phyloP scores from a whole-genome alignment of 2,329 filamentous ascomycete species.

The Fusarium sp. region DNA sequence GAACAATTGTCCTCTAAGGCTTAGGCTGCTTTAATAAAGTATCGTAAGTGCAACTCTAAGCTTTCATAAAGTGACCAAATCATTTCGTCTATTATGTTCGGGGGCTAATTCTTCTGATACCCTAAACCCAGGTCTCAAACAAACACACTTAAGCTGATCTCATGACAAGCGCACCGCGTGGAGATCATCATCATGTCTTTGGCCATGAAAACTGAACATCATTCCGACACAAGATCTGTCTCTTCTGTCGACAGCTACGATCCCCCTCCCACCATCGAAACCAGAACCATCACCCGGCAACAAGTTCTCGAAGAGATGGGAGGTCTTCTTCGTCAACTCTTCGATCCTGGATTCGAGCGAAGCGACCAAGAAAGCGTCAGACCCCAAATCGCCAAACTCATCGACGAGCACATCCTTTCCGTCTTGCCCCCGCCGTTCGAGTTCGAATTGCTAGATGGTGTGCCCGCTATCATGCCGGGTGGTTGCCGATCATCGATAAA shows the following conservation, averaged over 20 bases:
- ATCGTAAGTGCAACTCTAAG: too few species aligned
- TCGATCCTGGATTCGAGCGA: neutral
- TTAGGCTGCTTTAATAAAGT: too few species aligned
- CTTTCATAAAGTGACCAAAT: too few species aligned
- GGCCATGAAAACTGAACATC: rapidly evolving
- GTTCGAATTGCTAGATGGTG: neutral
- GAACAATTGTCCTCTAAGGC: too few species aligned
- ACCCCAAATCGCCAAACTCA: neutral
- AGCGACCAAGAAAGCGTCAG: neutral
- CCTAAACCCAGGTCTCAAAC: neutral
- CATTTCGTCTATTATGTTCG: too few species aligned
- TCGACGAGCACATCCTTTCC: neutral
- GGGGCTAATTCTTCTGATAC: too few species aligned
- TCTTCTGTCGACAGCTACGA: neutral
- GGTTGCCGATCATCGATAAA: too few species aligned
- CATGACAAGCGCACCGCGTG: neutral
- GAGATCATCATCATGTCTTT: neutral
- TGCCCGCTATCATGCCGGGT: too few species aligned
- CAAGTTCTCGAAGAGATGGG: neutral
- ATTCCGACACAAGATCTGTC: neutral
- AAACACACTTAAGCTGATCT: neutral
- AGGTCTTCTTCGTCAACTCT: neutral
- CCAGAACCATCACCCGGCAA: neutral
- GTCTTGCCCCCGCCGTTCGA: neutral
- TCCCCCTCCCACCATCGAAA: neutral